A percentile compares a stretch with the other conserved stretches of the same genome.
phyloP scores from a whole-genome alignment of 306 rosid species.

The Prunus mume region DNA sequence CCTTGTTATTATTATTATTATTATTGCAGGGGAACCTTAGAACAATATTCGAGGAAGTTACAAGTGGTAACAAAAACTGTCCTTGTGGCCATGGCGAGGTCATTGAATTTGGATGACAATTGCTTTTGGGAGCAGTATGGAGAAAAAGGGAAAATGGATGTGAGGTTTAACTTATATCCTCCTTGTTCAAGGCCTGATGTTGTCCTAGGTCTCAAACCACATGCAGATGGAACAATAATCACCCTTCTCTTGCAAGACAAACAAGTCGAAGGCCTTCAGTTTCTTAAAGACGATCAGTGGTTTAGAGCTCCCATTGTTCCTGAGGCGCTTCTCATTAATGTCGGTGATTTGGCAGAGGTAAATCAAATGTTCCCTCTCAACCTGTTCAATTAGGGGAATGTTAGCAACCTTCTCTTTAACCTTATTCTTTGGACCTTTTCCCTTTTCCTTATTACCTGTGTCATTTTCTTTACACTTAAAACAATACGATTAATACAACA shows the following conservation, averaged over 20 bases:
- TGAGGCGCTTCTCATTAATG: conserved; percentile 59
- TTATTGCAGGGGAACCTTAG: conserved; percentile 38
- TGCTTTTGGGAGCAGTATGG: not conserved
- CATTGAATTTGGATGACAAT: conserved; percentile 60
- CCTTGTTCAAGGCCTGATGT: conserved; percentile 15
- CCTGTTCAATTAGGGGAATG: too few species aligned
- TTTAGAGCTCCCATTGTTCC: conserved; percentile 56
- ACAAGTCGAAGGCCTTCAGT: conserved; percentile 69
- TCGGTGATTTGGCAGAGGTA: conserved; percentile 54
- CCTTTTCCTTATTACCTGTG: too few species aligned
- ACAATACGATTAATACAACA: too few species aligned
- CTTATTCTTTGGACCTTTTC: too few species aligned
- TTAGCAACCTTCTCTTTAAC: too few species aligned
- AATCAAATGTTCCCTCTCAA: not conserved
- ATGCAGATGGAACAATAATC: conserved; percentile 21
- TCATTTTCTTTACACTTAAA: too few species aligned
- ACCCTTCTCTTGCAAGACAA: conserved; percentile 29
- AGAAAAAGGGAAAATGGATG: not conserved
- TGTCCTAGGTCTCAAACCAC: conserved; percentile 14
- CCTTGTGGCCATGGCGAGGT: conserved; percentile 68
- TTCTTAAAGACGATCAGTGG: conserved; percentile 63
- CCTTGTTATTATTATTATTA: not conserved
- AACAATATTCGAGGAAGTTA: conserved; percentile 42
- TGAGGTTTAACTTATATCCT: conserved; percentile 14
- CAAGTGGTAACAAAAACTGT: conserved; percentile 35